phyloP scores from a whole-genome alignment of 1,139 yeast species.

The Kurtzmaniella quercitrusa region DNA sequence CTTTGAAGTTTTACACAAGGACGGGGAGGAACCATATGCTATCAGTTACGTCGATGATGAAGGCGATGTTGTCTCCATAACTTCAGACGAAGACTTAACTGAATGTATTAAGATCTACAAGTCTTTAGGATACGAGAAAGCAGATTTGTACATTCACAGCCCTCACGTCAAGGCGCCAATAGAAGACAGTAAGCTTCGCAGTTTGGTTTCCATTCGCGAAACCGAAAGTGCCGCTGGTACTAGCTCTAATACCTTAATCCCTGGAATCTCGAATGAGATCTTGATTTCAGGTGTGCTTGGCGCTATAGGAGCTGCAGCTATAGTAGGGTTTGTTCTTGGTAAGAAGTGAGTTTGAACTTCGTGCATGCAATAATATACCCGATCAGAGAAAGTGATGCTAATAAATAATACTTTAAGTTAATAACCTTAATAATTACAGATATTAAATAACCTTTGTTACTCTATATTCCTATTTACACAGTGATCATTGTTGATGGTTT shows the following conservation, averaged over 20 bases:
- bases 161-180: slow-evolving; percentile 47
- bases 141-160: slow-evolving; percentile 71
- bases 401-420: too few relatives aligned
- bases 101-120: slow-evolving; percentile 65
- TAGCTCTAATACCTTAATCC: slow-evolving; percentile 26
- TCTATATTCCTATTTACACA: slow-evolving; percentile 3
- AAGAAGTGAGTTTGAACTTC: slow-evolving; percentile 19
- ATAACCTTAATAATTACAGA: too few relatives aligned
- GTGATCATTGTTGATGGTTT: slow-evolving; percentile 12
- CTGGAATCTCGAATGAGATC: slow-evolving; percentile 57
- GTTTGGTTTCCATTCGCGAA: slow-evolving; percentile 10
- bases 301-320: slow-evolving; percentile 56
- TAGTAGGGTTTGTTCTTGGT: slow-evolving; percentile 49
- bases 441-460: not conserved
- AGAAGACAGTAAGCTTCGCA: slow-evolving; percentile 13
- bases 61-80: slow-evolving; percentile 75
- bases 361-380: not conserved
- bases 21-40: slow-evolving; percentile 45
- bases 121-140: slow-evolving; percentile 51
- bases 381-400: too few relatives aligned
- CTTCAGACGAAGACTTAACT: slow-evolving; percentile 65
- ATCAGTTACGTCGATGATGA: slow-evolving; percentile 83
- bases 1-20: slow-evolving; percentile 30
- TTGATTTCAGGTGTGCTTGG: slow-evolving; percentile 63
- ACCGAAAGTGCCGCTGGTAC: slow-evolving; percentile 6